These are phyloP conservation scores for Opeltia flavorubescens DNA, from an alignment of 495 filamentous ascomycete genomes.

Conservation along the genomic window DNA sequence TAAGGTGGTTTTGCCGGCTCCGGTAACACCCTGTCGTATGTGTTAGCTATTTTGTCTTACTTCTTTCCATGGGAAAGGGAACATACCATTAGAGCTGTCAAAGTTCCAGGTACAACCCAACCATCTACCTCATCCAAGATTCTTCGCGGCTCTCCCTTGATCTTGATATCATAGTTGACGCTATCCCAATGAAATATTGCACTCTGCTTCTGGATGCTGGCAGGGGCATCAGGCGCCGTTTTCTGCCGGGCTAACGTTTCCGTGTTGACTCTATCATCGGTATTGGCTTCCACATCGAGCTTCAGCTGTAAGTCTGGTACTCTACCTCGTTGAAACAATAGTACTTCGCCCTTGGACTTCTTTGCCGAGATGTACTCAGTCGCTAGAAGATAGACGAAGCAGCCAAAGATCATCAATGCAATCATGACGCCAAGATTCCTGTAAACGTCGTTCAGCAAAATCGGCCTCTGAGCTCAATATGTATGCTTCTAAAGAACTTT, in stretches of 20 bases:
- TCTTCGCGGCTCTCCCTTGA: conserved; percentile 57
- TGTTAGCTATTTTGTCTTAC: not conserved
- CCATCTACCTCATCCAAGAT: conserved; percentile 76
- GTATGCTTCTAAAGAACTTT: conserved; percentile 25
- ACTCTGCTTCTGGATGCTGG: conserved; percentile 41
- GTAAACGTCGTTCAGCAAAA: conserved; percentile 52
- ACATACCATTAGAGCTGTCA: conserved; percentile 80
- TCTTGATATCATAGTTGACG: conserved; percentile 79
- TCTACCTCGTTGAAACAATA: conserved; percentile 70
- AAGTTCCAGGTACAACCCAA: conserved; percentile 80
- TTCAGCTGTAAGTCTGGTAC: conserved; percentile 46
- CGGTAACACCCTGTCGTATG: conserved; percentile 34
- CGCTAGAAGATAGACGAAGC: conserved; percentile 50
- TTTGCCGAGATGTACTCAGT: conserved; percentile 65
- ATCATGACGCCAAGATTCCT: conserved; percentile 72
- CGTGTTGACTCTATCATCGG: conserved; percentile 19
- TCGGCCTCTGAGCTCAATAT: conserved; percentile 56
- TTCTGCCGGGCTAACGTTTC: conserved; percentile 23
- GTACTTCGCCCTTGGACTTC: conserved; percentile 76
- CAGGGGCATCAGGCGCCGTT: conserved; percentile 17
- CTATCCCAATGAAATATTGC: conserved; percentile 78
- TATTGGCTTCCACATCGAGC: conserved; percentile 33
- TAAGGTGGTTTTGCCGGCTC: conserved; percentile 48
- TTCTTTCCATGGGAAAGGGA: not conserved
- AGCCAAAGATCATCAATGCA: conserved; percentile 56